Conservation (phyloP, 768 basidiomycete species). For the Rhodotorula diobovata region DNA sequence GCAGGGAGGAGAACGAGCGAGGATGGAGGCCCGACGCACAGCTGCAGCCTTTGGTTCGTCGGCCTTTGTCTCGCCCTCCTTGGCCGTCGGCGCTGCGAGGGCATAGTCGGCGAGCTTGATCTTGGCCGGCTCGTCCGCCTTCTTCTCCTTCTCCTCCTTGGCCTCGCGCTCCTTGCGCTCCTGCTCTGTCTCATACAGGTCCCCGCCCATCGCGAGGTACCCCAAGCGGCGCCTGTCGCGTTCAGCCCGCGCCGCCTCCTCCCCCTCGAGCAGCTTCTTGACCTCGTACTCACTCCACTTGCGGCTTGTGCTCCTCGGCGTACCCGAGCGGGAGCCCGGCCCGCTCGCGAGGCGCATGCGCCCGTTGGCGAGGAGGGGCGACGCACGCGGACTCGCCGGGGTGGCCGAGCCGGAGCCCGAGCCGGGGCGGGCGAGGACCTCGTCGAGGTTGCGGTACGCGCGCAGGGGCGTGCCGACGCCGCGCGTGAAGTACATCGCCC, state of each 20-base stretch:
- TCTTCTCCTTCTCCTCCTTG: not conserved
- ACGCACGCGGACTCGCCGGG: not conserved
- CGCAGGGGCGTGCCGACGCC: slow-evolving; percentile 25
- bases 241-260: slow-evolving; percentile 11
- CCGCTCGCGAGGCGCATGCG: slow-evolving; percentile 9
- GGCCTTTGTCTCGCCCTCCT: not conserved
- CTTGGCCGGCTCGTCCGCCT: not conserved
- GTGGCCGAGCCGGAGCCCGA: not conserved
- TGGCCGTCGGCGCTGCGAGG: not conserved
- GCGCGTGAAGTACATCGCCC: slow-evolving; percentile 10
- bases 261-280: slow-evolving; percentile 8
- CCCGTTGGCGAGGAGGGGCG: slow-evolving; percentile 2
- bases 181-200: not conserved
- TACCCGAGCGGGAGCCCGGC: not conserved
- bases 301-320: not conserved
- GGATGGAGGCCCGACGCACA: not conserved
- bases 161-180: not conserved
- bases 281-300: slow-evolving; percentile 21
- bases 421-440: not conserved
- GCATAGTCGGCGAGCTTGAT: slow-evolving; percentile 7
- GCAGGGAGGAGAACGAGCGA: not conserved
- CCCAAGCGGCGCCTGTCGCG: slow-evolving; percentile 17
- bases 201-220: slow-evolving; percentile 16
- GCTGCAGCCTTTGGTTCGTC: too few species aligned
- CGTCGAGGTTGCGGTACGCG: slow-evolving; percentile 1